Conservation (phyloP, 768 basidiomycete species). For the Boletus barrowsii region DNA sequence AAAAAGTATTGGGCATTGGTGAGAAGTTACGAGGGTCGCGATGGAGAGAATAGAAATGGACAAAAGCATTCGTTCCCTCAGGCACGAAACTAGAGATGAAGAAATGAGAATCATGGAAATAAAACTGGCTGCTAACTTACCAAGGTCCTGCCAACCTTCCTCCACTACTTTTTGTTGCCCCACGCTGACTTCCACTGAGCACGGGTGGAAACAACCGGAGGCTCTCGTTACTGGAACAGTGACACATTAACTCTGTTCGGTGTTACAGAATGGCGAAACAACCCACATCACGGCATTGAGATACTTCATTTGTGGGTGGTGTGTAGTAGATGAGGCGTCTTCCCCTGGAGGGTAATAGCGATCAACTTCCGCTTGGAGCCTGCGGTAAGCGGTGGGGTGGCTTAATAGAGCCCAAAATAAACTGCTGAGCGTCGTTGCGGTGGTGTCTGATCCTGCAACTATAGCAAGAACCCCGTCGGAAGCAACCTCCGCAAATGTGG, state of each 20-base stretch:
- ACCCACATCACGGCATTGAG: conserved; percentile 35
- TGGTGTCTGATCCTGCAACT: conserved; percentile 47
- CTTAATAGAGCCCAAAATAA: conserved; percentile 35
- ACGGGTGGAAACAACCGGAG: conserved; percentile 50
- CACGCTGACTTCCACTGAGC: conserved; percentile 46
- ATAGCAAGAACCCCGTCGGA: conserved; percentile 42
- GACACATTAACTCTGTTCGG: conserved; percentile 9
- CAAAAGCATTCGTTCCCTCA: conserved; percentile 41
- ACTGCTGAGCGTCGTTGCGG: conserved; percentile 35
- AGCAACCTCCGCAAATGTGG: conserved; percentile 35
- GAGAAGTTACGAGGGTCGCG: conserved; percentile 47
- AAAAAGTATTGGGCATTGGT: conserved; percentile 41
- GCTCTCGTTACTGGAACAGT: conserved; percentile 43
- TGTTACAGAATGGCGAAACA: not conserved
- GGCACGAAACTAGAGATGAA: conserved; percentile 38
- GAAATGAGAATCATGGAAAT: conserved; percentile 9
- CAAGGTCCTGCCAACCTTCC: conserved; percentile 39
- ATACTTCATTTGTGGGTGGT: conserved; percentile 32
- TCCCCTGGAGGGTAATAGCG: conserved; percentile 38
- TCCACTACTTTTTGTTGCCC: conserved; percentile 33
- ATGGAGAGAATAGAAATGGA: conserved; percentile 44
- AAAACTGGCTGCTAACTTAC: conserved; percentile 27
- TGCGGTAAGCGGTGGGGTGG: conserved; percentile 32
- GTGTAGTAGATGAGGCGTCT: conserved; percentile 25
- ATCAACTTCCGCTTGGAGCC: conserved; percentile 41